Percentiles rank a stretch among this genome's conserved stretches.
phyloP scores from a whole-genome alignment of 2,329 filamentous ascomycete species.

The Coleophoma crateriformis region DNA sequence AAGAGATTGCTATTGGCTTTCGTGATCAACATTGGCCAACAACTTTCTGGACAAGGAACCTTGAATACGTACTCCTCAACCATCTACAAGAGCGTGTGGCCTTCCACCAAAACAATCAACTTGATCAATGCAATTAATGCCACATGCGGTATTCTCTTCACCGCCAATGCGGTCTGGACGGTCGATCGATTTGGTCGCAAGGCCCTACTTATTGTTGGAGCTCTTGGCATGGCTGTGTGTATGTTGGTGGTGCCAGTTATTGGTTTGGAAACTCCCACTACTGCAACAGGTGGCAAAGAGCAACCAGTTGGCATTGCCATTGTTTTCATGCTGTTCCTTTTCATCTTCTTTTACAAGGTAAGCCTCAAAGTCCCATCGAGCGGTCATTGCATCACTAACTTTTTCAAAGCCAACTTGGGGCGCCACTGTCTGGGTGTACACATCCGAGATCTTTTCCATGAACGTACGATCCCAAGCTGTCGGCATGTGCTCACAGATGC shows the following conservation, averaged over 20 bases:
- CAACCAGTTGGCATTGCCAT: slow-evolving; percentile 61
- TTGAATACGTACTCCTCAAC: slow-evolving; percentile 69
- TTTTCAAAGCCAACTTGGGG: slow-evolving; percentile 59
- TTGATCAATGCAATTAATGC: slow-evolving; percentile 72
- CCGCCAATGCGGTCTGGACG: slow-evolving; percentile 67
- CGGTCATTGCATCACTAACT: no score
- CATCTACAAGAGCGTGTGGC: slow-evolving; percentile 69
- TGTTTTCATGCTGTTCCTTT: slow-evolving; percentile 62
- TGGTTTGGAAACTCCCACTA: slow-evolving; percentile 51
- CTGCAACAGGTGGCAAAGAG: slow-evolving; percentile 44
- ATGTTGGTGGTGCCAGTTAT: slow-evolving; percentile 61
- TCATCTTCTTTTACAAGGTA: slow-evolving; percentile 53
- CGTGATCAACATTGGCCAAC: slow-evolving; percentile 65
- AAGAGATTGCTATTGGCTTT: slow-evolving; percentile 62
- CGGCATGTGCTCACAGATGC: slow-evolving; percentile 56
- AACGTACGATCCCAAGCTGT: slow-evolving; percentile 68
- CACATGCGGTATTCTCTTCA: slow-evolving; percentile 68
- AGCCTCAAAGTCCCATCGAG: no score
- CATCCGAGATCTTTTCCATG: slow-evolving; percentile 64
- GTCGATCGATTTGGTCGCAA: slow-evolving; percentile 67
- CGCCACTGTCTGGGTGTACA: slow-evolving; percentile 68
- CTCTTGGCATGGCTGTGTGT: slow-evolving; percentile 61
- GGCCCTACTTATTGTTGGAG: slow-evolving; percentile 64
- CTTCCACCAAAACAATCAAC: slow-evolving; percentile 51
- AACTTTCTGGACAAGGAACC: slow-evolving; percentile 67